These are phyloP conservation scores for Carex cristatella DNA, from an alignment of 176 grass and related monocot genomes.

Conservation along the genomic window DNA sequence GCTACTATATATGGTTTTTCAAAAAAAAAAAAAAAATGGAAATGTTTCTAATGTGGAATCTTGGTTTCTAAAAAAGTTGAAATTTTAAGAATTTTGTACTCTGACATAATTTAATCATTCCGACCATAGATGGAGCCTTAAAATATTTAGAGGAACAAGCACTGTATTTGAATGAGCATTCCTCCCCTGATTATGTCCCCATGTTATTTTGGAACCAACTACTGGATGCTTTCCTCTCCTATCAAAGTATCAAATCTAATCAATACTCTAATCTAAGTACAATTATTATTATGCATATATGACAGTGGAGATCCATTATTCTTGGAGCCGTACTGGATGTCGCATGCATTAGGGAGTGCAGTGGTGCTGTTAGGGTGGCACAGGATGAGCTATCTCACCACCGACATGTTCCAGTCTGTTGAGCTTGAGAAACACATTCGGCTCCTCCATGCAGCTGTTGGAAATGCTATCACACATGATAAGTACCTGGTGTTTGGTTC, in stretches of 20 bases:
- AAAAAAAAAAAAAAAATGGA: no score
- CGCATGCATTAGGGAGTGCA: slow-evolving; percentile 42
- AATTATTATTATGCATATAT: neutral
- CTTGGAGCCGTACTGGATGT: slow-evolving; percentile 73
- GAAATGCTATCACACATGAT: slow-evolving; percentile 45
- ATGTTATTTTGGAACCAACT: no score
- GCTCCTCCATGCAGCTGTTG: slow-evolving; percentile 42
- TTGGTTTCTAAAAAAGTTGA: no score
- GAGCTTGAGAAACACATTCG: slow-evolving; percentile 57
- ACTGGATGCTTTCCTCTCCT: neutral
- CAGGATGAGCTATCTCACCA: slow-evolving; percentile 46
- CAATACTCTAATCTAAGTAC: neutral
- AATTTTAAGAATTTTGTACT: no score
- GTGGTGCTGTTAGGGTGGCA: slow-evolving; percentile 73
- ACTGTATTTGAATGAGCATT: no score
- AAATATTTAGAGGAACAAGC: no score
- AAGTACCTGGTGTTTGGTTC: slow-evolving; percentile 49
- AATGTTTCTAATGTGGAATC: no score
- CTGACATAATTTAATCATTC: no score
- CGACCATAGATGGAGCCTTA: no score
- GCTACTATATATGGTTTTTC: no score
- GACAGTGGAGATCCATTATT: slow-evolving; percentile 61
- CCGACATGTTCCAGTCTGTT: slow-evolving; percentile 29
- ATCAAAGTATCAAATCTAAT: neutral
- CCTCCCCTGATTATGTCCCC: no score